These are phyloP conservation scores for Piromyces finnis DNA, from an alignment of 192 early-diverging fungal species.

Conservation along the genomic window DNA sequence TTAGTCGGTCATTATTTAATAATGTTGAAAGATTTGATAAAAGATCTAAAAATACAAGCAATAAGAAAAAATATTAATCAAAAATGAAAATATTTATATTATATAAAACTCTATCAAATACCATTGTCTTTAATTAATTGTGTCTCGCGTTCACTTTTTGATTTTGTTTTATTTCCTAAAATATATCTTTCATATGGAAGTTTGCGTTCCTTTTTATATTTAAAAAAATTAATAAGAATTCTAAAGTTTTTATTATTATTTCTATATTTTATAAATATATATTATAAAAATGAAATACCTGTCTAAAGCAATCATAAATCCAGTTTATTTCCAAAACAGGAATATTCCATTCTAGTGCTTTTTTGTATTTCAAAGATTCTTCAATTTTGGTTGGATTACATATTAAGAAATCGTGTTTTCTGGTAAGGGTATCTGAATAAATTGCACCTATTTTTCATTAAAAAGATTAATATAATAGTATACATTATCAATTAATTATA, in stretches of 20 bases:
- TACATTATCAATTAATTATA: no score
- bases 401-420: constrained; percentile 2
- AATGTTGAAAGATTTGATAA: background rate
- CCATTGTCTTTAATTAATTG: background rate
- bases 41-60: no score
- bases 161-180: background rate
- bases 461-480: no score
- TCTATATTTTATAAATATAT: background rate
- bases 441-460: background rate
- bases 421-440: background rate
- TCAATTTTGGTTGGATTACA: background rate
- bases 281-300: constrained; percentile 1
- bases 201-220: background rate
- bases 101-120: no score
- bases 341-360: constrained; percentile 19
- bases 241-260: no score
- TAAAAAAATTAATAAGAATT: background rate
- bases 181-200: background rate
- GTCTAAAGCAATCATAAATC: constrained; percentile 10
- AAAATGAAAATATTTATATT: no score
- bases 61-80: background rate
- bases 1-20: background rate
- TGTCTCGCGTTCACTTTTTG: background rate
- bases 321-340: constrained; percentile 11
- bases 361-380: constrained; percentile 6